These are phyloP conservation scores for Turnera subulata DNA, from an alignment of 345 rosid genomes.

Conservation along the genomic window DNA sequence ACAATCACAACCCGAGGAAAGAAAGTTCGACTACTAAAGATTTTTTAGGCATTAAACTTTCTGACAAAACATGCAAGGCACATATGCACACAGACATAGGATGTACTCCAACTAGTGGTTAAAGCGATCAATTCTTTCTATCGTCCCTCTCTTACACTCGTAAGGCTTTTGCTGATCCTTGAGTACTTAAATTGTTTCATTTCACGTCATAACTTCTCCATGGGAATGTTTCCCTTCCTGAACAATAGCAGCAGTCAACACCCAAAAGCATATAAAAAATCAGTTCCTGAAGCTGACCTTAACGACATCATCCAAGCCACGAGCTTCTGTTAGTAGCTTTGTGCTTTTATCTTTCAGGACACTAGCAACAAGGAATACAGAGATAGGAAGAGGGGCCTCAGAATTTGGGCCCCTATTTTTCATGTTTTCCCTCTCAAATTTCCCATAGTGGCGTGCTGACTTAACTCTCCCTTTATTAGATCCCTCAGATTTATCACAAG, in stretches of 20 bases:
- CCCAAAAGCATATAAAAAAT: not conserved
- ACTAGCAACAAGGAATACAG: slow-evolving; percentile 93
- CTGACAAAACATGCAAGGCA: no score
- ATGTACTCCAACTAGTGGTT: no score
- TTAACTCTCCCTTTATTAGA: slow-evolving; percentile 50
- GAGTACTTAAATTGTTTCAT: not conserved
- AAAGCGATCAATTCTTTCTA: not conserved
- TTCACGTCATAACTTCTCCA: not conserved
- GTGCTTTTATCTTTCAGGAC: slow-evolving; percentile 94
- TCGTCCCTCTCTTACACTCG: not conserved
- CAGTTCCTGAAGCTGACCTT: slow-evolving; percentile 45
- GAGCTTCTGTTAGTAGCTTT: slow-evolving; percentile 73
- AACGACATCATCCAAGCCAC: slow-evolving; percentile 91
- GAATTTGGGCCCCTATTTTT: slow-evolving; percentile 45
- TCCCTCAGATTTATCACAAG: slow-evolving; percentile 43
- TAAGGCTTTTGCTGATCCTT: no score
- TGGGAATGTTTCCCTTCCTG: not conserved
- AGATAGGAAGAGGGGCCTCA: slow-evolving; percentile 82
- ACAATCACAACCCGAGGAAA: no score
- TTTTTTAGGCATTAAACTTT: no score
- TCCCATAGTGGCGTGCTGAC: slow-evolving; percentile 69
- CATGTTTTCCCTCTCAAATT: slow-evolving; percentile 85
- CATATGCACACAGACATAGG: no score
- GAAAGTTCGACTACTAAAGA: no score
- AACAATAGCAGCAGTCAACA: not conserved